Percentiles rank a stretch among this genome's conserved stretches.
Evolutionary conservation across 345 rosid species (phyloP).

Genomic region (Murraya paniculata): DNA sequence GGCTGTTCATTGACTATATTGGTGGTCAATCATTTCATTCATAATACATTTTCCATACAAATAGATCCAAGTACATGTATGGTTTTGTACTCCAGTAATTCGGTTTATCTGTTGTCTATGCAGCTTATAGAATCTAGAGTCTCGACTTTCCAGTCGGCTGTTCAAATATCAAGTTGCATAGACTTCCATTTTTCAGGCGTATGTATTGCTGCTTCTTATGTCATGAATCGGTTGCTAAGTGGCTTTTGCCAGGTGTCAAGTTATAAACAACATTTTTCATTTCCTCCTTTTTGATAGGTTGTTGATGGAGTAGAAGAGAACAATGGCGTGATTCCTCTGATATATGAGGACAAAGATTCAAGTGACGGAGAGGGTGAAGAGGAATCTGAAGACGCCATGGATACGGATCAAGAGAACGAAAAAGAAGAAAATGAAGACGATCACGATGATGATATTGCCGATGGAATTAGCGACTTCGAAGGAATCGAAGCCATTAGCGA

Average conservation of each 20-base stretch:
- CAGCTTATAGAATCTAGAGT: constrained; percentile 89
- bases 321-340: constrained; percentile 35
- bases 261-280: background rate
- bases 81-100: background rate
- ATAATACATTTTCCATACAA: too few species aligned
- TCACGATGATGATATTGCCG: constrained; percentile 16
- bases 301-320: constrained; percentile 48
- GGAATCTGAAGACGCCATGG: constrained; percentile 60
- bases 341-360: constrained; percentile 69
- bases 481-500: constrained; percentile 55
- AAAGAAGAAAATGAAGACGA: constrained; percentile 31
- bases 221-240: background rate
- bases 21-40: background rate
- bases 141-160: constrained; percentile 61
- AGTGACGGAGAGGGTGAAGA: constrained; percentile 50
- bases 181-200: constrained; percentile 58
- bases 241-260: background rate
- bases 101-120: constrained; percentile 15
- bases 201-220: background rate
- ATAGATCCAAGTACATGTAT: background rate
- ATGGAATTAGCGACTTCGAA: constrained; percentile 43
- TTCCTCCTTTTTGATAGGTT: constrained; percentile 31
- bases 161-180: constrained; percentile 66
- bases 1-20: background rate
- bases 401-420: constrained; percentile 33